phyloP scores from a whole-genome alignment of 768 basidiomycete species.

The Tulasnella sp. region DNA sequence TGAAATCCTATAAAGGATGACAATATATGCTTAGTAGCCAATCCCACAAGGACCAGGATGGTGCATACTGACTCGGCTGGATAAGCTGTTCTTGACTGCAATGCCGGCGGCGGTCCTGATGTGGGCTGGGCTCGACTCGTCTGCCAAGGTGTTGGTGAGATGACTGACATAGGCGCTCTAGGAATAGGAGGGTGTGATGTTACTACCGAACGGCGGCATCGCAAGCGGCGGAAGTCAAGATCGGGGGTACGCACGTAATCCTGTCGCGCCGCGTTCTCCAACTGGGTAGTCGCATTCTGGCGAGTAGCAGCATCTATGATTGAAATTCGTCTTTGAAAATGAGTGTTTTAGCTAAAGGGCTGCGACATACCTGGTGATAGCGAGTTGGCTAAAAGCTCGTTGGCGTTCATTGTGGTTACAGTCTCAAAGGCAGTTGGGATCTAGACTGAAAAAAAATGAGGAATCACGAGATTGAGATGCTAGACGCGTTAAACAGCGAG shows the following conservation, averaged over 20 bases:
- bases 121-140: constrained; percentile 57
- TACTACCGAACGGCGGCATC: too few relatives aligned
- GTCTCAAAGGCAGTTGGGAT: background rate
- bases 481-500: background rate
- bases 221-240: constrained; percentile 19
- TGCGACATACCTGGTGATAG: constrained; percentile 71
- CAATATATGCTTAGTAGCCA: background rate
- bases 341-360: constrained; percentile 22
- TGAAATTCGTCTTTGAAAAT: background rate
- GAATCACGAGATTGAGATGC: background rate
- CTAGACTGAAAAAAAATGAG: constrained; percentile 4
- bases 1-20: constrained; percentile 43
- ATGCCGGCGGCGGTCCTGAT: constrained; percentile 93
- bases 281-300: constrained; percentile 82
- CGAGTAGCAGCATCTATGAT: constrained; percentile 73
- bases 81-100: constrained; percentile 90
- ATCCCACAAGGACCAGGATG: constrained; percentile 3
- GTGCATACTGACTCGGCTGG: constrained; percentile 62
- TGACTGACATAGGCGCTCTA: constrained; percentile 90
- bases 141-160: constrained; percentile 74
- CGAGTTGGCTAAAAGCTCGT: constrained; percentile 82
- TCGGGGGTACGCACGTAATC: constrained; percentile 71
- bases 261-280: constrained; percentile 74
- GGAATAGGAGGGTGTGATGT: background rate
- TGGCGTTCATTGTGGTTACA: constrained; percentile 68